Base-by-base conservation (phyloP, 352 stramenopile genomes). In the Globisporangium polare region DNA sequence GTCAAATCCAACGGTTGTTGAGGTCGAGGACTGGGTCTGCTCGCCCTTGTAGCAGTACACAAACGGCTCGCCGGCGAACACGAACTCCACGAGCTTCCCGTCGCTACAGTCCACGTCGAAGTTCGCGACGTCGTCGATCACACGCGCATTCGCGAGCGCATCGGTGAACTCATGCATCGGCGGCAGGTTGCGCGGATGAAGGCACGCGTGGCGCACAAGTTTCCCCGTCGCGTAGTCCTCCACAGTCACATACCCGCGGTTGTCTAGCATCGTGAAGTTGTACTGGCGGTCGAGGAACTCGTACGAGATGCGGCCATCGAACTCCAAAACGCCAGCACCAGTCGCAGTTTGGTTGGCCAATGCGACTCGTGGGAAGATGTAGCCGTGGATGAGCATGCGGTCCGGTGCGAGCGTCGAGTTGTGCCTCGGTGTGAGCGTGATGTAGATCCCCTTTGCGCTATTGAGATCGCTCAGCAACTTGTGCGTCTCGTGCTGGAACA, bases 221-320 rank as follows among this genome's bases (percentile, higher is more conserved):
- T 53, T 24, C 24, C 62, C 47, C 1, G 58, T 63, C 10, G 35
- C n/a, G 15, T 60, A 12, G 47, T 73, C 27, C 22, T 62, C 46
- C 3, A 69, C 51, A 9, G 69, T 73, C 51, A 69, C 41, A 57
- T 63, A 76, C 17, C 49, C 69, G 4, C 45, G 24, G 58, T 62
- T 29, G 47, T 76, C 31, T 33, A 73, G 15, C 22, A 76, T n/a
- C 29, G 69, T 76, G 52, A 73, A 76, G 56, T 76, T 76, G 58
- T 69, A 73, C 60, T 73, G 46, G 17, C 35, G 13, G 53, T 54
- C 56, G 13, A 51, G 20, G 53, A 68, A 46, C 17, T 60, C 49
- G 59, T 76, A 76, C 52, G 65, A 66, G 15, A 76, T 41, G n/a
- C 63, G 65, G 22, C 65, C 69, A 50, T 76, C 69, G 39, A 75